These are phyloP conservation scores for Phytophthora pisi DNA, from an alignment of 352 stramenopile genomes.

Conservation along the genomic window DNA sequence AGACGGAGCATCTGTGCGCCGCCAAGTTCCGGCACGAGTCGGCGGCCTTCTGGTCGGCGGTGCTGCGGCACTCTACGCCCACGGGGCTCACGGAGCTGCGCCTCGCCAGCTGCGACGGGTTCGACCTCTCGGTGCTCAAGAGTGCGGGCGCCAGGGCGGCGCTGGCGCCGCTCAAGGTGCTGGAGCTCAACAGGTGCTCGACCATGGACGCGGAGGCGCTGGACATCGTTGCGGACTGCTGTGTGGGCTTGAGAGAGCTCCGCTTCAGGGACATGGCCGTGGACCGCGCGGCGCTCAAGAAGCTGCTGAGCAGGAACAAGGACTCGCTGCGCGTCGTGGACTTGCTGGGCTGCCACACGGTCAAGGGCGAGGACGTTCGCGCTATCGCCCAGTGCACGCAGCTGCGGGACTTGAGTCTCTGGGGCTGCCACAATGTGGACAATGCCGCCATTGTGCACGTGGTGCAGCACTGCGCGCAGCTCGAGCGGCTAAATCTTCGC, in stretches of 20 bases:
- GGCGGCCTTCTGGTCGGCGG: conserved; percentile 55
- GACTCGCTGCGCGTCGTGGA: conserved; percentile 66
- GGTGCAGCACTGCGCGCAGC: conserved; percentile 43
- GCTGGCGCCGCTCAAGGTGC: conserved; percentile 49
- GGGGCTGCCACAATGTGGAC: conserved; percentile 82
- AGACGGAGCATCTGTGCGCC: conserved; percentile 65
- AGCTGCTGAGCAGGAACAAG: conserved; percentile 53
- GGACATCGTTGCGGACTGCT: conserved; percentile 45
- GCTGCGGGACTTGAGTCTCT: conserved; percentile 69
- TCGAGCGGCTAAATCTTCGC: conserved; percentile 73
- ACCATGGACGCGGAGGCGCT: conserved; percentile 53
- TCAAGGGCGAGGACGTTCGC: conserved; percentile 59
- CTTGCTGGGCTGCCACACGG: conserved; percentile 78
- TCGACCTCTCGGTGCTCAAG: conserved; percentile 49
- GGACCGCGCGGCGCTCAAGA: conserved; percentile 53
- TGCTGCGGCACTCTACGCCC: conserved; percentile 47
- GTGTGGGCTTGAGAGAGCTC: conserved; percentile 59
- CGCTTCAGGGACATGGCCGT: conserved; percentile 76
- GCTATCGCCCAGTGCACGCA: conserved; percentile 46
- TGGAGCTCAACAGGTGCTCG: conserved; percentile 69
- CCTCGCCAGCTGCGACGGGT: conserved; percentile 55
- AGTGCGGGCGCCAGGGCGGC: conserved; percentile 29
- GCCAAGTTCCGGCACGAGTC: conserved; percentile 38
- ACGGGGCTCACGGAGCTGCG: conserved; percentile 55
- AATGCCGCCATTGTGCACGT: conserved; percentile 68